Percentiles rank a stretch among this genome's conserved stretches.
These are phyloP conservation scores for Viola odorata DNA, from an alignment of 345 rosid genomes.

Conservation along the genomic window DNA sequence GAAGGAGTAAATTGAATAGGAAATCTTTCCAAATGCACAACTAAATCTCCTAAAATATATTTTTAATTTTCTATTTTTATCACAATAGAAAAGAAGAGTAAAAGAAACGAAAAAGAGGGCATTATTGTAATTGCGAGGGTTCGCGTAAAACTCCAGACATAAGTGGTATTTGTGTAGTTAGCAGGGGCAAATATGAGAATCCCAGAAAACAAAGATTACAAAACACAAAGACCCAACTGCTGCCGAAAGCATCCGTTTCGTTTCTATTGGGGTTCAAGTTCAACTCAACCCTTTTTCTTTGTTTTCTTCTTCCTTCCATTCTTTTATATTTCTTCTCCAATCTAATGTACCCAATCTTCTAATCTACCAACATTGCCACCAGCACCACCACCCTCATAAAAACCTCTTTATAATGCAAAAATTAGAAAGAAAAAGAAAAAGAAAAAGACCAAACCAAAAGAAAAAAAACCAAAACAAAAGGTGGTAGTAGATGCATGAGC, in stretches of 20 bases:
- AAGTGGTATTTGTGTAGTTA: neutral
- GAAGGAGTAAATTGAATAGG: no score
- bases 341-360: neutral
- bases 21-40: no score
- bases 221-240: no score
- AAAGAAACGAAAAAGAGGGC: slow-evolving; percentile 11
- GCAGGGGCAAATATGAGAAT: neutral
- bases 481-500: slow-evolving; percentile 91
- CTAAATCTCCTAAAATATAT: neutral
- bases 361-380: slow-evolving; percentile 9
- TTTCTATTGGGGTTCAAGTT: slow-evolving; percentile 8
- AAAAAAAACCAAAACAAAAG: slow-evolving; percentile 32
- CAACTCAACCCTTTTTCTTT: neutral
- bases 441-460: neutral
- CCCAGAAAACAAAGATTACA: no score
- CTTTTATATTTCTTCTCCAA: neutral
- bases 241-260: slow-evolving; percentile 12
- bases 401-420: slow-evolving; percentile 4
- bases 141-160: neutral
- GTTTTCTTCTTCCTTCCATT: neutral
- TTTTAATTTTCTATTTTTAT: neutral
- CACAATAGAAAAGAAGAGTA: neutral
- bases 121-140: slow-evolving; percentile 14
- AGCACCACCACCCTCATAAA: slow-evolving; percentile 15
- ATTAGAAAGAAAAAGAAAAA: slow-evolving; percentile 17